Conservation (phyloP, 1,284 basidiomycete species). For the Ganoderma sinense region DNA sequence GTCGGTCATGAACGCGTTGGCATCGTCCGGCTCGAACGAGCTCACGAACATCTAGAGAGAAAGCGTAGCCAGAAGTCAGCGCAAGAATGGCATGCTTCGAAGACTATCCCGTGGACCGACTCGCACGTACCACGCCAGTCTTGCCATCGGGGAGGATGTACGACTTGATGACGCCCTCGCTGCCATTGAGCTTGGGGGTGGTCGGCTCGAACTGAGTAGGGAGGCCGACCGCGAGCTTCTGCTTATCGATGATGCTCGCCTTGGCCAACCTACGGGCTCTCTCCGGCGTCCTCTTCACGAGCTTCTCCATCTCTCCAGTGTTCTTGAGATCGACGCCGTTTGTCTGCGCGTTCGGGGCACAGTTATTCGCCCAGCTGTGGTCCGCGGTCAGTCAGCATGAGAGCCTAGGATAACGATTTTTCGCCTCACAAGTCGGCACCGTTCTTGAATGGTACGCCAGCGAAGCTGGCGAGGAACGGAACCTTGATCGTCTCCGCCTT, state of each 20-base stretch:
- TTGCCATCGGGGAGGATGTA: slow-evolving; percentile 64
- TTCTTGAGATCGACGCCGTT: slow-evolving; percentile 62
- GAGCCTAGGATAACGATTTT: too few relatives aligned
- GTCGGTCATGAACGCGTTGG: slow-evolving; percentile 61
- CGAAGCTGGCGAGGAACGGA: slow-evolving; percentile 59
- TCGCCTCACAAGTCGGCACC: slow-evolving; percentile 56
- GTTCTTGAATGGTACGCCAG: slow-evolving; percentile 60
- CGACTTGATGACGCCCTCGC: slow-evolving; percentile 63
- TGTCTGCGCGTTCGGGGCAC: slow-evolving; percentile 58
- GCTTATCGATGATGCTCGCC: slow-evolving; percentile 53
- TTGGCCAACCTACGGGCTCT: slow-evolving; percentile 39
- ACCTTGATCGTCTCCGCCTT: slow-evolving; percentile 57
- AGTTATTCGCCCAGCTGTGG: slow-evolving; percentile 66
- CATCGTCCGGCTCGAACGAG: slow-evolving; percentile 59
- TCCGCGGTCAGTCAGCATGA: neutral
- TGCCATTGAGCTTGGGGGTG: slow-evolving; percentile 53
- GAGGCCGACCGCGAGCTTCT: slow-evolving; percentile 50
- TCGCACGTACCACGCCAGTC: slow-evolving; percentile 59
- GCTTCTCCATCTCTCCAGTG: neutral
- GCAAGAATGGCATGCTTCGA: neutral
- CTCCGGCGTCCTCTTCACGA: slow-evolving; percentile 15
- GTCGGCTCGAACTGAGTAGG: slow-evolving; percentile 59
- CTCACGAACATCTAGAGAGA: slow-evolving; percentile 63
- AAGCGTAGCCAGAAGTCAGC: neutral
- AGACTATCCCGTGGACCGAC: neutral